Evolutionary conservation across 2,329 filamentous ascomycete genomes (phyloP), one percentile per base, ranked within the genome.

Genomic region (Magnaporthiopsis incrustans): DNA sequence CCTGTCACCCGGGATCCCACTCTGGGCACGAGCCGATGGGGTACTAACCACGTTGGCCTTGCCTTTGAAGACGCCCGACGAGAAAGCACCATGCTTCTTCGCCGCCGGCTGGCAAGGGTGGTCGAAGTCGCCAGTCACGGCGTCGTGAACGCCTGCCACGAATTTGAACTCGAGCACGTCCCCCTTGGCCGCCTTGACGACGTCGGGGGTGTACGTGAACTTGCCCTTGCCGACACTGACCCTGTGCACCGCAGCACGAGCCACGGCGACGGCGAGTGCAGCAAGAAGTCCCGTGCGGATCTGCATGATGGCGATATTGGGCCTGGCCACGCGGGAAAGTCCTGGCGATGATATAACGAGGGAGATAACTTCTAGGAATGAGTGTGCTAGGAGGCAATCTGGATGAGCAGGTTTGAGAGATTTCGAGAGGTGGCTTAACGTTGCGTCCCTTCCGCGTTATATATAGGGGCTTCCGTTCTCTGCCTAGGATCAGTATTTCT

Each of bases 91-190:
- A 8, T 58, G n/a, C 25, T 18, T 58, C n/a, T n/a, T 53, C 30
- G 32, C 64, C 10, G 38, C 73, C 22, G 81, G 79, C 33, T 77
- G 67, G 71, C 82, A 85, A 1, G 81, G 81, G 18, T 77, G 74
- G 64, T 74, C 74, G 69, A 83, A 83, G 57, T 78, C 75, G 33
- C 79, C 78, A 67, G 79, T 76, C 10, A 77, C 79, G 59, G 84
- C 81, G 8, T 78, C 79, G 75, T 84, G 82, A 67, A 77, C 77
- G 65, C 78, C 76, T 12, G 77, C 74, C 67, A 78, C 77, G 71
- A 84, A 85, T 69, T 82, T 79, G 73, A 85, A 84, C 69, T 83
- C 79, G 64, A 85, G 73, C 60, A 77, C 75, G 68, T 82, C 81
- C 65, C 82, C 82, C 14, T 62, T 58, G 15, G 33, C 58, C 1